These are phyloP conservation scores for Trichoderma citrinoviride DNA, from an alignment of 2,329 filamentous ascomycete genomes.

Conservation along the genomic window DNA sequence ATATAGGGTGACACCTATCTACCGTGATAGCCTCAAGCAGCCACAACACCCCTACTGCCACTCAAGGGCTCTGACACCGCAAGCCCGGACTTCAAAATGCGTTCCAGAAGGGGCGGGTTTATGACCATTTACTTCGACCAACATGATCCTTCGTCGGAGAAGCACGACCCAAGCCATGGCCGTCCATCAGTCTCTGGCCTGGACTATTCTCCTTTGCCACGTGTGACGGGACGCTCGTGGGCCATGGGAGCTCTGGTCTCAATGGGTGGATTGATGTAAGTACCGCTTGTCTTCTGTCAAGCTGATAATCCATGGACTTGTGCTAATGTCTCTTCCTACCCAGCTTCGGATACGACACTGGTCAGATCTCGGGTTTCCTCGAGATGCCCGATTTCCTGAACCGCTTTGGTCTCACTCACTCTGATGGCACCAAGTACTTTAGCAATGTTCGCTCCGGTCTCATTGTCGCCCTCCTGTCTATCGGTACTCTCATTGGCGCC, in stretches of 20 bases:
- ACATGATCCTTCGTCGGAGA: slow-evolving; percentile 42
- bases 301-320: not conserved
- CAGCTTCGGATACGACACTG: slow-evolving; percentile 49
- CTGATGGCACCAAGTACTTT: slow-evolving; percentile 45
- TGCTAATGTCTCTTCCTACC: not conserved
- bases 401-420: slow-evolving; percentile 47
- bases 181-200: slow-evolving; percentile 39
- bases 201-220: slow-evolving; percentile 46
- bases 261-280: slow-evolving; percentile 46
- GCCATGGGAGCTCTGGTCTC: slow-evolving; percentile 42
- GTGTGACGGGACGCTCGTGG: slow-evolving; percentile 39
- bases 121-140: slow-evolving; percentile 43
- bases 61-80: not conserved
- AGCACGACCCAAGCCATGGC: slow-evolving; percentile 30
- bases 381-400: slow-evolving; percentile 56
- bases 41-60: not conserved
- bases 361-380: slow-evolving; percentile 56
- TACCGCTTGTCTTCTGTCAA: not conserved
- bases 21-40: not conserved
- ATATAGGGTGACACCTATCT: not conserved
- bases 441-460: slow-evolving; percentile 55
- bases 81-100: not conserved
- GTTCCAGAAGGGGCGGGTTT: slow-evolving; percentile 25
- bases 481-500: slow-evolving; percentile 60
- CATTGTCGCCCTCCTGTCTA: slow-evolving; percentile 57